Percentiles rank a stretch among this genome's conserved stretches.
phyloP scores from a whole-genome alignment of 495 filamentous ascomycete species.

The Neurospora sp. region DNA sequence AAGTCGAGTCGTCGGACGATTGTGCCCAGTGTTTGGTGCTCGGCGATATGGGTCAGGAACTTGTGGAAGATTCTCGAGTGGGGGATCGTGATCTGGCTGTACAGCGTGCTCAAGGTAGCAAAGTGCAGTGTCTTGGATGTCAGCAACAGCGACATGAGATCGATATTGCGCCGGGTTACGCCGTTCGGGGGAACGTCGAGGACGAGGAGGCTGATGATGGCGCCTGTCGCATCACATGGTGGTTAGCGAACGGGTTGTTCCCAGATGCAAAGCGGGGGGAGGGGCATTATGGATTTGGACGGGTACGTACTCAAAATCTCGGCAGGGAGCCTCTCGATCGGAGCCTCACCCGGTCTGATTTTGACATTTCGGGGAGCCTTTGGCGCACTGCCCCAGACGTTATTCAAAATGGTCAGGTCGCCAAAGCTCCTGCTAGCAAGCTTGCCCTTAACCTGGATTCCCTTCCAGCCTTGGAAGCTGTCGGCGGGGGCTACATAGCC shows the following conservation, averaged over 20 bases:
- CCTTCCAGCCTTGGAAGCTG: conserved; percentile 62
- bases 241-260: conserved; percentile 11
- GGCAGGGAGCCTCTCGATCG: conserved; percentile 57
- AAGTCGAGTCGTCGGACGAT: conserved; percentile 78
- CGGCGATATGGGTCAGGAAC: conserved; percentile 62
- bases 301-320: conserved; percentile 60
- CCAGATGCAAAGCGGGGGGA: neutral
- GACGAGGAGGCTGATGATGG: conserved; percentile 66
- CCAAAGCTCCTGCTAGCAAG: conserved; percentile 63
- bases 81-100: conserved; percentile 75
- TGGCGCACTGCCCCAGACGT: conserved; percentile 42
- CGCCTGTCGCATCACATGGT: conserved; percentile 33
- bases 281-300: neutral
- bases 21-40: conserved; percentile 61
- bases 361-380: conserved; percentile 17
- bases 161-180: conserved; percentile 67
- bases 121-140: conserved; percentile 67
- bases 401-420: conserved; percentile 49
- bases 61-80: conserved; percentile 83
- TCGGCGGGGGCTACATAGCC: conserved; percentile 63
- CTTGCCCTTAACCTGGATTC: conserved; percentile 53
- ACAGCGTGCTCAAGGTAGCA: conserved; percentile 67
- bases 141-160: conserved; percentile 67
- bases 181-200: conserved; percentile 70
- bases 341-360: conserved; percentile 26